A percentile compares a stretch with the other conserved stretches of the same genome.
Evolutionary conservation across 768 basidiomycete species (phyloP).

Genomic region (Mycena galopus): DNA sequence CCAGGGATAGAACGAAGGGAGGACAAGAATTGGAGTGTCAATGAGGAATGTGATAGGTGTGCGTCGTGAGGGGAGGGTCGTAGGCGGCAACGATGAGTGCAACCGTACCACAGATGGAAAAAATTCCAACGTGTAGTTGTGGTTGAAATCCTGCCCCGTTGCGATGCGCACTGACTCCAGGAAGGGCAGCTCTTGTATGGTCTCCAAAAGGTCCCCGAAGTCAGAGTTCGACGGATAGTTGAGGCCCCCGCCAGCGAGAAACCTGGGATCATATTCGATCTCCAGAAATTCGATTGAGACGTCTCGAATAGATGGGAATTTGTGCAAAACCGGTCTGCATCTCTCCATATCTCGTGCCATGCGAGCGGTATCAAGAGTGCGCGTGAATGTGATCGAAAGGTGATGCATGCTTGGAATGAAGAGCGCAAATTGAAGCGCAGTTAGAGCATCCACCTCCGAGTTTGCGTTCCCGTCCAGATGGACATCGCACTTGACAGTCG

Average conservation of each 20-base stretch:
- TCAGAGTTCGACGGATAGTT: background rate
- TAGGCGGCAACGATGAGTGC: background rate
- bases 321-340: background rate
- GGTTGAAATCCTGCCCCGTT: slow-evolving; percentile 16
- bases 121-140: slow-evolving; percentile 10
- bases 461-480: background rate
- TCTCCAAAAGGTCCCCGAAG: slow-evolving; percentile 5
- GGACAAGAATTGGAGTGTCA: slow-evolving; percentile 14
- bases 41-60: slow-evolving; percentile 6
- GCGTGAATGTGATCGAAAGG: background rate
- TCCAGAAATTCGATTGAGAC: background rate
- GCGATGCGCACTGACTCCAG: background rate
- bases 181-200: background rate
- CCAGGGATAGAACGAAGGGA: slow-evolving; percentile 2
- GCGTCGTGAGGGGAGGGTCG: background rate
- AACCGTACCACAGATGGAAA: background rate
- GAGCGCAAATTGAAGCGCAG: slow-evolving; percentile 2
- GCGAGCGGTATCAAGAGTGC: background rate
- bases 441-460: background rate
- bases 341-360: background rate
- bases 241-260: background rate
- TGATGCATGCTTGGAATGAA: background rate
- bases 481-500: background rate
- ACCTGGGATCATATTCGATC: background rate
- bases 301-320: slow-evolving; percentile 3